Base-by-base conservation (phyloP, 202 grass and related monocot genomes). In the Zoysia matrella region DNA sequence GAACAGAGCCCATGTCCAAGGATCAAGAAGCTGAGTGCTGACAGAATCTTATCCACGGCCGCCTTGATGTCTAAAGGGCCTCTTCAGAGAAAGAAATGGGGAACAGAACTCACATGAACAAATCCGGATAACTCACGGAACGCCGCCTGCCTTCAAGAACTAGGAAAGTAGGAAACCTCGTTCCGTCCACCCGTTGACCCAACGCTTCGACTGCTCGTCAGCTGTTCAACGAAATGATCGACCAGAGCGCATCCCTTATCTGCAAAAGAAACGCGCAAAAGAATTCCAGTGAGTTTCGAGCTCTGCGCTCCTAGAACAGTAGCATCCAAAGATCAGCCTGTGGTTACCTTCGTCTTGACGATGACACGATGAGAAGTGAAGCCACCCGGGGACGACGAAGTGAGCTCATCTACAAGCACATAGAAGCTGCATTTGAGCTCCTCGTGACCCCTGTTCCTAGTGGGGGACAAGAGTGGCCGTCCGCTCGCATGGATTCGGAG, bases 1-100 rank as follows among this genome's bases (percentile, higher is more conserved):
- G 72, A 92, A 69, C 50, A 80, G 60, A 84, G 63, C 57, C 75
- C 94, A 92, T 97, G 50, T 60, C 47, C 65, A 43, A n/a, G 22
- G 74, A 83, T 49, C 50, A 70, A 75, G 43, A 62, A 85, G 87
- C 22, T 39, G 3, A 36, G 44, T 30, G 22, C 22, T 30, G 22
- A 30, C 22, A 30, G 22, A 30, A 39, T 46, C 4, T 8, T 11
- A 36, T 51, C 51, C 15, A 48, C 6, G 11, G 46, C 6, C 14
- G 56, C 41, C 77, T 39, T 36, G 52, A 8, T 69, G 52, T 70
- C 52, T 45, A 7, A 44, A 47, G 39, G n/a, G 50, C 40, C 51
- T 46, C 50, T 79, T 79, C 76, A 55, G 4, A 74, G n/a, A 67
- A 30, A 30, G 7, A 60, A 60, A 14, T 8, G 63, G 46, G 52